phyloP scores from a whole-genome alignment of 805 yeast species.

The Metschnikowia peoriensis region DNA sequence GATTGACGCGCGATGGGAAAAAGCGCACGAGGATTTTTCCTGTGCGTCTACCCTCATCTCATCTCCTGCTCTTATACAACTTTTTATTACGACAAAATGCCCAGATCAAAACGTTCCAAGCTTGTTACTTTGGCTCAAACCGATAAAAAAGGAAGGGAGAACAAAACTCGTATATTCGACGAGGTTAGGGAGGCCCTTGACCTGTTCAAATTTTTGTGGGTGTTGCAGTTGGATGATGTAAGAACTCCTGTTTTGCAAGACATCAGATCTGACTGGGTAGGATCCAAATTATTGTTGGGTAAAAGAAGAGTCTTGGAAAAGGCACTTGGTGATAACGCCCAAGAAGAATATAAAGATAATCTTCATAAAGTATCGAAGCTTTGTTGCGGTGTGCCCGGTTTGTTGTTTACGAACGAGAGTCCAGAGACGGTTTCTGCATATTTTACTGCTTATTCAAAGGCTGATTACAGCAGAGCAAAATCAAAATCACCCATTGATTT shows the following conservation, averaged over 20 bases:
- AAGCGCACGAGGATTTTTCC: slow-evolving; percentile 5
- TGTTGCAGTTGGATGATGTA: slow-evolving; percentile 83
- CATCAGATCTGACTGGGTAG: slow-evolving; percentile 88
- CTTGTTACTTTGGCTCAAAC: slow-evolving; percentile 94
- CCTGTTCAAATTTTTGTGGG: slow-evolving; percentile 75
- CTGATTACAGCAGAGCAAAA: slow-evolving; percentile 90
- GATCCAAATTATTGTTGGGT: slow-evolving; percentile 86
- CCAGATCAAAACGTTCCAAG: slow-evolving; percentile 96
- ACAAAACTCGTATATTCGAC: slow-evolving; percentile 87
- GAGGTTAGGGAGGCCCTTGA: slow-evolving; percentile 85
- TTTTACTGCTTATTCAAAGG: slow-evolving; percentile 71
- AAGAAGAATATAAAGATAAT: slow-evolving; percentile 87
- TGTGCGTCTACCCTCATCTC: slow-evolving; percentile 14
- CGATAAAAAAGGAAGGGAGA: slow-evolving; percentile 91
- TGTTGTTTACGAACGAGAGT: slow-evolving; percentile 84
- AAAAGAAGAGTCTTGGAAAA: slow-evolving; percentile 90
- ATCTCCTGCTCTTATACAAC: slow-evolving; percentile 2
- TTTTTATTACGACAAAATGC: slow-evolving; percentile 52
- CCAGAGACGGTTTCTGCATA: slow-evolving; percentile 90
- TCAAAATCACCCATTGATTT: slow-evolving; percentile 79
- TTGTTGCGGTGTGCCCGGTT: slow-evolving; percentile 78
- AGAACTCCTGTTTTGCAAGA: slow-evolving; percentile 95
- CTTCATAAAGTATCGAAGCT: slow-evolving; percentile 63
- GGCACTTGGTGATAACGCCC: slow-evolving; percentile 84
- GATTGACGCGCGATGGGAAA: neutral